Conservation (phyloP, 2,329 filamentous ascomycete species). For the Nigrograna mackinnonii region DNA sequence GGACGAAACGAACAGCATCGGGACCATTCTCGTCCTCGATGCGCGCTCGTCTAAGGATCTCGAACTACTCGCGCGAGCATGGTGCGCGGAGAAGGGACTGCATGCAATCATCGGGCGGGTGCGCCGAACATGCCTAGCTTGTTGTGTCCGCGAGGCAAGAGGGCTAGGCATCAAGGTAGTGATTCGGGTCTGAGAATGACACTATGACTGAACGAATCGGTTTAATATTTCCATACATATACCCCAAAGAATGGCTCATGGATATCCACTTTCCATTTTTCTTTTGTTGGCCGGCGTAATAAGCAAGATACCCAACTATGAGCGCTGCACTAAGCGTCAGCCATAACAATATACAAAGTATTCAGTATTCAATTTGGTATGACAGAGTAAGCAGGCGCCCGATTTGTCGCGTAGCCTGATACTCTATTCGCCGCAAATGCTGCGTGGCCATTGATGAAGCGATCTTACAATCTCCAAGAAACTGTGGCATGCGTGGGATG, state of each 20-base stretch:
- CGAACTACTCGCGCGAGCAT: slow-evolving; percentile 71
- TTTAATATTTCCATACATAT: neutral
- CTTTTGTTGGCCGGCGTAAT: too few relatives aligned
- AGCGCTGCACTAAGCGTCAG: too few relatives aligned
- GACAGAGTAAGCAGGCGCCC: too few relatives aligned
- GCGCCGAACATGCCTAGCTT: slow-evolving; percentile 71
- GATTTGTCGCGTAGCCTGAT: too few relatives aligned
- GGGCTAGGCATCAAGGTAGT: slow-evolving; percentile 71
- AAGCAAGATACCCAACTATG: neutral
- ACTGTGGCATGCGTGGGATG: too few relatives aligned
- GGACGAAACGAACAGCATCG: slow-evolving; percentile 23
- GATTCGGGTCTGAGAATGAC: slow-evolving; percentile 48
- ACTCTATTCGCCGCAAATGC: too few relatives aligned
- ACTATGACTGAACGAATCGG: too few relatives aligned
- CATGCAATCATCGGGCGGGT: slow-evolving; percentile 72
- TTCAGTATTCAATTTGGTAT: too few relatives aligned
- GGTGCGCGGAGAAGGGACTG: slow-evolving; percentile 75
- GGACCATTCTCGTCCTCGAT: slow-evolving; percentile 47
- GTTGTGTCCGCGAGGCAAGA: slow-evolving; percentile 74
- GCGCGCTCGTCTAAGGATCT: slow-evolving; percentile 64
- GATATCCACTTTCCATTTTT: too few relatives aligned
- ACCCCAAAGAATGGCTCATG: neutral
- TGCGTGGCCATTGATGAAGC: too few relatives aligned
- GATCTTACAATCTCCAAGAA: too few relatives aligned
- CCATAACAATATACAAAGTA: too few relatives aligned